phyloP scores from a whole-genome alignment of 1,284 basidiomycete genomes.

The Rhodotorula glutinis region DNA sequence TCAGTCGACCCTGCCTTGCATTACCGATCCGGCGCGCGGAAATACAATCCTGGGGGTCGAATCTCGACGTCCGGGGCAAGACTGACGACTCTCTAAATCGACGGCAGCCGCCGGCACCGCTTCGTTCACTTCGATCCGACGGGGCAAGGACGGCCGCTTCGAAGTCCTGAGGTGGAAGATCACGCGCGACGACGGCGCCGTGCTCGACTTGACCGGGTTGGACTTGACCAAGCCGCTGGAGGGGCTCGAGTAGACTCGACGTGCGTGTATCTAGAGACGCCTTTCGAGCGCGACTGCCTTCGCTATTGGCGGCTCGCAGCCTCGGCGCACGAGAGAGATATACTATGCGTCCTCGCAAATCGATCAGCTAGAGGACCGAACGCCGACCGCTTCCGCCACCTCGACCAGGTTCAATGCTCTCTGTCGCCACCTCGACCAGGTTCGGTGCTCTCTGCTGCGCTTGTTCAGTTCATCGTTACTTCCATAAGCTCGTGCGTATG shows the following conservation, averaged over 20 bases:
- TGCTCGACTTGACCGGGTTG: conserved; percentile 29
- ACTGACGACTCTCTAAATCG: not conserved
- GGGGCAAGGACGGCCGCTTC: conserved; percentile 36
- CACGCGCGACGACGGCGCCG: conserved; percentile 35
- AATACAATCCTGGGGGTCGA: too few species aligned
- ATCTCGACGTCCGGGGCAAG: too few species aligned
- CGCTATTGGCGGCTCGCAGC: not conserved
- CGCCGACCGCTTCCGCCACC: too few species aligned
- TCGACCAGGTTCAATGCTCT: too few species aligned
- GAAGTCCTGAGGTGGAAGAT: conserved; percentile 41
- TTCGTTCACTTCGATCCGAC: conserved; percentile 38
- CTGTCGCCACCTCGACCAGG: not conserved
- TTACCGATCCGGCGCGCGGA: too few species aligned
- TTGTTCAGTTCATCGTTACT: too few species aligned
- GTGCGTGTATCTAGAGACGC: too few species aligned
- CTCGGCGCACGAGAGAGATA: not conserved
- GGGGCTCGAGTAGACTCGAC: not conserved
- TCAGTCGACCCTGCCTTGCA: not conserved
- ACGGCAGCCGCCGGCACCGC: conserved; percentile 36
- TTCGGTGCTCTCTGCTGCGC: too few species aligned
- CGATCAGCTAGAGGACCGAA: too few species aligned
- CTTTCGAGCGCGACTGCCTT: too few species aligned
- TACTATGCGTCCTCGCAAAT: too few species aligned
- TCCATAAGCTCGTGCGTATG: too few species aligned
- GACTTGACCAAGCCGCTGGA: conserved; percentile 12